phyloP scores from a whole-genome alignment of 176 grass and related monocot genomes.

The Cocos nucifera region DNA sequence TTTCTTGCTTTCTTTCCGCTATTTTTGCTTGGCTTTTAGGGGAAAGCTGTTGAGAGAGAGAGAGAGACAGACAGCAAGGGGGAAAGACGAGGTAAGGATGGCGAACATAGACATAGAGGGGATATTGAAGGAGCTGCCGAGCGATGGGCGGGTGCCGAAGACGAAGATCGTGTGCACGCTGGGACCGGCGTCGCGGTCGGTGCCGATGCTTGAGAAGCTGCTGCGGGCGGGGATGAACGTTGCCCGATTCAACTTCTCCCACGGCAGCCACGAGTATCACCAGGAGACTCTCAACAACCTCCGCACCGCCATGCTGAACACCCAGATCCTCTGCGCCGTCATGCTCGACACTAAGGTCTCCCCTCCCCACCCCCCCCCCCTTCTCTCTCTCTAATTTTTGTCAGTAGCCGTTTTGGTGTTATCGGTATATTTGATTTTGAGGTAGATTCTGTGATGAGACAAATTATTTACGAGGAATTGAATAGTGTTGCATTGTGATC shows the following conservation, averaged over 20 bases:
- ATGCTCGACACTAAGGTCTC: constrained; percentile 9
- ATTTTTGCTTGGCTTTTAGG: not conserved
- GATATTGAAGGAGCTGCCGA: constrained; percentile 1
- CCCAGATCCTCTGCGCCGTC: constrained; percentile 7
- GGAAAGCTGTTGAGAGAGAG: not conserved
- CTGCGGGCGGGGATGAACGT: constrained; percentile 8
- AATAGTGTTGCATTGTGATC: no score
- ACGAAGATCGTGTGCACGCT: constrained; percentile 12
- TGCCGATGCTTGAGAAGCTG: constrained; percentile 9
- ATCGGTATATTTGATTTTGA: no score
- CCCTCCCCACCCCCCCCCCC: no score
- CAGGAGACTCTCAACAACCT: constrained; percentile 6
- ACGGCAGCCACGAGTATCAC: constrained; percentile 7
- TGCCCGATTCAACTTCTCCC: constrained; percentile 9
- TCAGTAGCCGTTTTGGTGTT: no score
- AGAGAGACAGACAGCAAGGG: not conserved
- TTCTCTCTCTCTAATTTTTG: no score
- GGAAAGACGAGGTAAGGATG: not conserved
- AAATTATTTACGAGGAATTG: no score
- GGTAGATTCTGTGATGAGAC: no score
- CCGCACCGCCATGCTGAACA: not conserved
- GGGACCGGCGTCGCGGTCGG: constrained; percentile 4
- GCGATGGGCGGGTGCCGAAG: constrained; percentile 2
- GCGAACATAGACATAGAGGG: constrained; percentile 1
- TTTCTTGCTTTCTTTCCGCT: no score